These are phyloP conservation scores for Euphrasia confusa DNA, from an alignment of 257 asterid species.

Conservation along the genomic window DNA sequence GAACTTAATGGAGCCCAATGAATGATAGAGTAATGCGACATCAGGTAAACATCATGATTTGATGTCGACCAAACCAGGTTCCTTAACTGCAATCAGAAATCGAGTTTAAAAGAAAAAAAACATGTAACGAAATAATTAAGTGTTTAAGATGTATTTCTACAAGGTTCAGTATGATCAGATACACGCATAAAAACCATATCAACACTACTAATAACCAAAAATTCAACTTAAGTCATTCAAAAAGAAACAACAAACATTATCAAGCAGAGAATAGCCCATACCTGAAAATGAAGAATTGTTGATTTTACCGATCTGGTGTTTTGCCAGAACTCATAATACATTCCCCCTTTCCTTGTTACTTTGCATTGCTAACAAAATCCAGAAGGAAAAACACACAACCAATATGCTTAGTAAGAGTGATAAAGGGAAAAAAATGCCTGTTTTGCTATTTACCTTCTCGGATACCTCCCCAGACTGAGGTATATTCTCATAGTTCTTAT, in stretches of 20 bases:
- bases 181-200: constrained; percentile 1
- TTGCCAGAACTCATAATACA: constrained; percentile 49
- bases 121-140: no score
- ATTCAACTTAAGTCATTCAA: not conserved
- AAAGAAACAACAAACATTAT: not conserved
- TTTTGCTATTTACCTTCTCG: constrained; percentile 32
- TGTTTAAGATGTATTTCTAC: no score
- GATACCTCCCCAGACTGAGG: constrained; percentile 47
- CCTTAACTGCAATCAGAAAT: not conserved
- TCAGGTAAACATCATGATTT: constrained; percentile 11
- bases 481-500: constrained; percentile 48
- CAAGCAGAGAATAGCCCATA: constrained; percentile 13
- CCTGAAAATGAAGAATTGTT: constrained; percentile 57
- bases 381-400: not conserved
- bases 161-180: not conserved
- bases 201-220: constrained; percentile 14
- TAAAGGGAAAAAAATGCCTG: not conserved
- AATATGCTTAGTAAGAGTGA: not conserved
- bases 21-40: not conserved
- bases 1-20: not conserved
- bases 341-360: constrained; percentile 43
- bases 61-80: not conserved
- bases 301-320: constrained; percentile 53
- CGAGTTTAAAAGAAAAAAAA: no score
- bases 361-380: constrained; percentile 39